Evolutionary conservation across 768 basidiomycete genomes (phyloP).

Genomic region (Lactarius akahatsu): DNA sequence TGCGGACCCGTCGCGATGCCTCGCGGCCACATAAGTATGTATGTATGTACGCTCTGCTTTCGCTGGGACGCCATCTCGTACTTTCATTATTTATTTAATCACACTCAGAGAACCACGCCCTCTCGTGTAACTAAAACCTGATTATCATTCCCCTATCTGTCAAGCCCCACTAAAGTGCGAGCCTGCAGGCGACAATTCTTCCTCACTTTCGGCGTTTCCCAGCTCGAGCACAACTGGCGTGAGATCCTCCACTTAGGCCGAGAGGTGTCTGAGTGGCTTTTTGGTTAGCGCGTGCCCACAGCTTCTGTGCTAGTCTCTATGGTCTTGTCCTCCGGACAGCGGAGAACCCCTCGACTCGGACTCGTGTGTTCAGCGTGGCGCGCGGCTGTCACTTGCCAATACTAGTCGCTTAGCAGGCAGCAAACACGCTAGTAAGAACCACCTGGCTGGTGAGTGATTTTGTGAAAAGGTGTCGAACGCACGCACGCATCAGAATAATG

Average conservation of each 20-base stretch:
- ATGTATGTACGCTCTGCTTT: slow-evolving; percentile 28
- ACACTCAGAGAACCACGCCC: slow-evolving; percentile 24
- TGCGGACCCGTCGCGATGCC: slow-evolving; percentile 8
- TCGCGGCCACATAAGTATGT: slow-evolving; percentile 26
- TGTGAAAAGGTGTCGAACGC: slow-evolving; percentile 14
- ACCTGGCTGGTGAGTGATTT: slow-evolving; percentile 17
- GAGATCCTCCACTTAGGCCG: neutral
- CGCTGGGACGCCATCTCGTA: slow-evolving; percentile 26
- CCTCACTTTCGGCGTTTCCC: neutral
- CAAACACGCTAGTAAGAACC: neutral
- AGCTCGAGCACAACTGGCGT: neutral
- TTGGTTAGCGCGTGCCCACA: neutral
- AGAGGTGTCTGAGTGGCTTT: neutral
- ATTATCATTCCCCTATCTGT: slow-evolving; percentile 25
- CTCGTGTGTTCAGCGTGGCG: slow-evolving; percentile 25
- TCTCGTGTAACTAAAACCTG: slow-evolving; percentile 25
- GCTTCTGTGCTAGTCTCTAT: slow-evolving; percentile 23
- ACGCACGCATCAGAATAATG: neutral
- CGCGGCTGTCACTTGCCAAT: slow-evolving; percentile 2
- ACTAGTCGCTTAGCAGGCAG: slow-evolving; percentile 7
- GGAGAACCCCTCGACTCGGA: slow-evolving; percentile 20
- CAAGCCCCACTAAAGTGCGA: slow-evolving; percentile 16
- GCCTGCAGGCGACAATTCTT: neutral
- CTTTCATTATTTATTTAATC: slow-evolving; percentile 27
- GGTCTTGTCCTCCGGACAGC: slow-evolving; percentile 1